Evolutionary conservation across 2,329 filamentous ascomycete genomes (phyloP), one percentile per base, ranked within the genome.

Genomic region (Exophiala aquamarina): DNA sequence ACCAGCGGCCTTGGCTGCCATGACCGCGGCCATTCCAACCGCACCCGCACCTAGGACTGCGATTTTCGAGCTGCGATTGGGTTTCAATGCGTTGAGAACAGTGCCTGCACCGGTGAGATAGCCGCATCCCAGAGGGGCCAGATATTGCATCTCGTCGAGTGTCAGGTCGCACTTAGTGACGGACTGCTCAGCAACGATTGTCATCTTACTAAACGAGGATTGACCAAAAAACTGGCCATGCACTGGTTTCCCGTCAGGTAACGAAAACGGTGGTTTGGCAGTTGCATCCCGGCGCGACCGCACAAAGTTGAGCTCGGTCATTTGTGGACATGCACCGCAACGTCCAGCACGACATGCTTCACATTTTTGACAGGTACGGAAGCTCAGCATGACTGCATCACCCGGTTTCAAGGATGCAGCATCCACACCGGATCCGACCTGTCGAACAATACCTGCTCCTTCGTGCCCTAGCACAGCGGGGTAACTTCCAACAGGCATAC

Each of bases 381-480:
- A 53, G 8, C 41, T 28, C 10, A 53, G 87, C 60, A 93, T 76
- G 53, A 95, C 92, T 65, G 93, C 84, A 75, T 97, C 92, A 58
- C 92, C 92, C 41, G 82, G 80, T 78, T 95, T 94, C 61, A 96
- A 91, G 42, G 70, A 70, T 8, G 64, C 71, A n/a, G n/a, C n/a
- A n/a, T n/a, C n/a, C 3, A 81, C 75, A 3, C 66, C 65, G 6
- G 63, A 59, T 14, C 79, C 78, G n/a, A 81, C 65, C 21, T 70
- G 68, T 36, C 76, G 71, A 11, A 82, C 72, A 1, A 70, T 61
- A 19, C 79, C 79, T 13, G 74, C 63, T 45, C 70, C 78, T 58
- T 81, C 76, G 49, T 73, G 78, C 17, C 79, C 79, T 2, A 70
- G 59, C 1, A 77, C 75, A 26, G 68, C 83, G 61, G 89, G 89